Base-by-base conservation (phyloP, 306 rosid genomes). In the Parietaria judaica region DNA sequence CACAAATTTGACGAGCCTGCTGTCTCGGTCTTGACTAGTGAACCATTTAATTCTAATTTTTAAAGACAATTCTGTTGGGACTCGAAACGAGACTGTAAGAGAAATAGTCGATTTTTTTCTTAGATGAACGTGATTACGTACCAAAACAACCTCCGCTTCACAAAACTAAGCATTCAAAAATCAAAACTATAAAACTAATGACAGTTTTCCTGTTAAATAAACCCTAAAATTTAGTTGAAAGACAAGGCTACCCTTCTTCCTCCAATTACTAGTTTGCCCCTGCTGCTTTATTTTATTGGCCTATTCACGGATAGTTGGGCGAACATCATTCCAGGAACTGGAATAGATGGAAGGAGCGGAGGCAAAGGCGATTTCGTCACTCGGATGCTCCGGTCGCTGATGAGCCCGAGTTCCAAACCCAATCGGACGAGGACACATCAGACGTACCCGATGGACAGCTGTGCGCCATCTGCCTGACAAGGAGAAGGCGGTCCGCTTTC, bases 401-500 rank as follows among this genome's bases (percentile, higher is more conserved):
- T 53, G 67, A 67, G 43, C 57, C 49, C 45, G 87, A 62, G 16
- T 58, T 69, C 69, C 80, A 63, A 56, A 46, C 37, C 61, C 56
- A 48, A 23, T 36, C 66, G 11, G 85, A 91, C 46, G 94, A 82
- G 43, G 95, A 84, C 61, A 65, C 43, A 11, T 85, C 70, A 56
- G 81, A 82, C 37, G 76, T 92, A 66, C 81, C 90, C 14, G 95
- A 84, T 9, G 95, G 92, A 60, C 79, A 80, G 69, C 66, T 92
- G 73, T 92, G 98, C 17, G 90, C 82, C 51, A 80, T 92, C 70
- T 92, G 96, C 68, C 72, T 88, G 67, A 82, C 64, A 79, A 84
- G 96, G 68, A 92, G 95, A 80, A 88, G 86, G 75, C 83, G 94
- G 48, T 86, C 90, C 14, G 94, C 83, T 9, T 92, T 92, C 66